phyloP scores from a whole-genome alignment of 805 yeast genomes.

The Helenozyma rhizophorensis region DNA sequence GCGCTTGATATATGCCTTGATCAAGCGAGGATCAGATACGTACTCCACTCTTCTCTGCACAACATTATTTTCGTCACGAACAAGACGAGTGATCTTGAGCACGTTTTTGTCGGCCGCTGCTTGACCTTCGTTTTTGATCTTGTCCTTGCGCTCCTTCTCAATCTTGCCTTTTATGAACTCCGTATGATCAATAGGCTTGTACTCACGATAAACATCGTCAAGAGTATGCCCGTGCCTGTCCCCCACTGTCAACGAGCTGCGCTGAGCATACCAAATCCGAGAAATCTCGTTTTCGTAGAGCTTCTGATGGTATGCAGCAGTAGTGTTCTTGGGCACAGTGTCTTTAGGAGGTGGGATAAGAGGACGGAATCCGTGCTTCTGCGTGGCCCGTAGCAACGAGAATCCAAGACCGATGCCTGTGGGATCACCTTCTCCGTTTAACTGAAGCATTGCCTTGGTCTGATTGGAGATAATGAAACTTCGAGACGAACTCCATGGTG shows the following conservation, averaged over 20 bases:
- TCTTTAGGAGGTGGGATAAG: conserved; percentile 32
- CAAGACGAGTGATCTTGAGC: conserved; percentile 64
- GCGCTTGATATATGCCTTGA: conserved; percentile 74
- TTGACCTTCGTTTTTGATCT: conserved; percentile 24
- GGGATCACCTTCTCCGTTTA: conserved; percentile 94
- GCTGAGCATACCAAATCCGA: conserved; percentile 87
- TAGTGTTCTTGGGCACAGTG: conserved; percentile 34
- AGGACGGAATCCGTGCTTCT: conserved; percentile 83
- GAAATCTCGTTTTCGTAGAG: conserved; percentile 87
- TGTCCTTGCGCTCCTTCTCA: conserved; percentile 31
- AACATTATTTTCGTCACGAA: conserved; percentile 79
- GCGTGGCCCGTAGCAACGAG: conserved; percentile 83
- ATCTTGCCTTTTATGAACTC: conserved; percentile 29
- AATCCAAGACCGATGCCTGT: conserved; percentile 87
- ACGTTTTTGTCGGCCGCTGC: conserved; percentile 20
- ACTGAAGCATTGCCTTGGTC: conserved; percentile 93
- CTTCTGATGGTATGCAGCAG: conserved; percentile 66
- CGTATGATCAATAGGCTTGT: conserved; percentile 32
- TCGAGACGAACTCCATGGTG: conserved; percentile 92
- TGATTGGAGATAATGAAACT: conserved; percentile 92
- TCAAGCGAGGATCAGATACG: conserved; percentile 80
- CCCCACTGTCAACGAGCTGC: conserved; percentile 46
- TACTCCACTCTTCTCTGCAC: conserved; percentile 76
- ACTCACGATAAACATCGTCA: conserved; percentile 33
- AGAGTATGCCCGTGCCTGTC: conserved; percentile 36